These are phyloP conservation scores for Botryosphaeria dothidea DNA, from an alignment of 2,329 filamentous ascomycete genomes.

Conservation along the genomic window DNA sequence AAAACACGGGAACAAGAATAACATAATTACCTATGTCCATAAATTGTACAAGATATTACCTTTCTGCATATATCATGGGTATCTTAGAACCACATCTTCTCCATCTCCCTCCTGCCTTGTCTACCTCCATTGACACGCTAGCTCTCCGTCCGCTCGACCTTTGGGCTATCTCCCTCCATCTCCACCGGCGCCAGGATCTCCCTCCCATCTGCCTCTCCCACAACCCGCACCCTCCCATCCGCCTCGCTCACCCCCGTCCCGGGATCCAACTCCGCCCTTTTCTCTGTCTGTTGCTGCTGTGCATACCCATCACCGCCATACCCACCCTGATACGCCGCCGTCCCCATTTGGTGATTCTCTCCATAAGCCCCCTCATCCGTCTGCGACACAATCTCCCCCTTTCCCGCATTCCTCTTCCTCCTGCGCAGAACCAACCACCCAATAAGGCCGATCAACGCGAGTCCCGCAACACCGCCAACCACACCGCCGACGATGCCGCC, in stretches of 20 bases:
- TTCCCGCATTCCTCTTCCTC: background rate
- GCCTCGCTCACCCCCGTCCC: background rate
- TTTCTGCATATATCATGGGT: too few species aligned
- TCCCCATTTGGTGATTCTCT: background rate
- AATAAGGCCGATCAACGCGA: conserved; percentile 11
- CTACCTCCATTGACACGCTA: background rate
- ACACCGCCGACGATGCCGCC: conserved; percentile 21
- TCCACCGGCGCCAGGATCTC: background rate
- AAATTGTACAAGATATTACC: too few species aligned
- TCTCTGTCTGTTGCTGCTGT: background rate
- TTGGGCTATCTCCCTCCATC: conserved; percentile 3
- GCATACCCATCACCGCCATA: background rate
- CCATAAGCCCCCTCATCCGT: background rate
- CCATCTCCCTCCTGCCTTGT: background rate
- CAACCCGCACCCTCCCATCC: background rate
- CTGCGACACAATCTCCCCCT: background rate
- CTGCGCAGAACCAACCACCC: conserved; percentile 16
- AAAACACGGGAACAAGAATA: too few species aligned
- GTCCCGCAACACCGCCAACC: conserved; percentile 19
- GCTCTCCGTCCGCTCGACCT: background rate
- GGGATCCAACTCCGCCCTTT: background rate
- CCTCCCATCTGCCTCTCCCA: background rate
- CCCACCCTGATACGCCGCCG: background rate
- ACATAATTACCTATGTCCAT: too few species aligned
- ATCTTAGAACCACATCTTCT: background rate